A percentile compares a stretch with the other conserved stretches of the same genome.
Evolutionary conservation across 257 asterid genomes (phyloP).

Genomic region (Nyctanthes arbortristis): DNA sequence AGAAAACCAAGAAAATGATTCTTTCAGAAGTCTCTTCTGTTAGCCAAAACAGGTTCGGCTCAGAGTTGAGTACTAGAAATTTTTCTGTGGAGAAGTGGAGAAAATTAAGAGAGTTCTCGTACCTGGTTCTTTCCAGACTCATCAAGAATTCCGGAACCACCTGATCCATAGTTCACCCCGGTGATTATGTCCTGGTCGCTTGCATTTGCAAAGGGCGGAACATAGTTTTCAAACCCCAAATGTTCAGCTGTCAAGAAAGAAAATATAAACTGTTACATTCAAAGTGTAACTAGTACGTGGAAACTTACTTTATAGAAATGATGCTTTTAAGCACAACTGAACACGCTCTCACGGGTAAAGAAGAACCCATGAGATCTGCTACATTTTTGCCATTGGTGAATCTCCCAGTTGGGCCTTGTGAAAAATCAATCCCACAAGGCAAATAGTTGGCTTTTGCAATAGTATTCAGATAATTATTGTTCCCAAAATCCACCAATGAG

Average conservation of each 20-base stretch:
- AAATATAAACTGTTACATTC: too few relatives aligned
- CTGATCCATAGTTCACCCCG: slow-evolving; percentile 29
- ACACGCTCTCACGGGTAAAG: too few relatives aligned
- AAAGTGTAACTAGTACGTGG: too few relatives aligned
- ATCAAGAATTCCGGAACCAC: slow-evolving; percentile 22
- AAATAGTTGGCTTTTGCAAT: slow-evolving; percentile 30
- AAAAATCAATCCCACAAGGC: slow-evolving; percentile 40
- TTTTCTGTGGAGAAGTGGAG: too few relatives aligned
- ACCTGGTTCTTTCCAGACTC: slow-evolving; percentile 8
- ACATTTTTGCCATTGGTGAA: slow-evolving; percentile 36
- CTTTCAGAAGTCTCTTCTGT: background rate
- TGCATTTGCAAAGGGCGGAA: slow-evolving; percentile 19
- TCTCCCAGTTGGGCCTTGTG: slow-evolving; percentile 38
- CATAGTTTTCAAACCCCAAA: slow-evolving; percentile 11
- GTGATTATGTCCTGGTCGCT: slow-evolving; percentile 2
- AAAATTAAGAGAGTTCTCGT: background rate
- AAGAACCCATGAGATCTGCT: slow-evolving; percentile 33
- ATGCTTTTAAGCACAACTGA: too few relatives aligned
- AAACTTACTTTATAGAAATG: too few relatives aligned
- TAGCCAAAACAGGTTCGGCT: too few relatives aligned
- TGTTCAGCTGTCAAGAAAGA: slow-evolving; percentile 7
- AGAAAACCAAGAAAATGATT: background rate
- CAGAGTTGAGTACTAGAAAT: too few relatives aligned
- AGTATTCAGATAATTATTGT: slow-evolving; percentile 30
- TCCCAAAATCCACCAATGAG: slow-evolving; percentile 37